Percentiles rank a stretch among this genome's conserved stretches.
These are phyloP conservation scores for Pseudogymnoascus sp. DNA, from an alignment of 2,329 filamentous ascomycete genomes.

Conservation along the genomic window DNA sequence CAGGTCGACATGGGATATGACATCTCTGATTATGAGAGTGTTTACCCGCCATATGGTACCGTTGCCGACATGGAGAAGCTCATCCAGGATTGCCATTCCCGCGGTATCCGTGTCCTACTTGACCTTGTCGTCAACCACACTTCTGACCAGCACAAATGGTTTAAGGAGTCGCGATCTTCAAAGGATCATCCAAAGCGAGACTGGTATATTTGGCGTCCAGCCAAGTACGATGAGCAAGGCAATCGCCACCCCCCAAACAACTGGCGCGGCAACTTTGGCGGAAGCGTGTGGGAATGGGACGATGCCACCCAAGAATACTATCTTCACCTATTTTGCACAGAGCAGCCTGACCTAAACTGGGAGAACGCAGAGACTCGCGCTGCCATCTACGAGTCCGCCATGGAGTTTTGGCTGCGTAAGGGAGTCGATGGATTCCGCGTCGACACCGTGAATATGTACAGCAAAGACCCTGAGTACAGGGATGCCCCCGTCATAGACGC, in stretches of 20 bases:
- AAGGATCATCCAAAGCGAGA: conserved; percentile 48
- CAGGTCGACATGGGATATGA: conserved; percentile 69
- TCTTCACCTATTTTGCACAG: conserved; percentile 65
- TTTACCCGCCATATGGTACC: conserved; percentile 61
- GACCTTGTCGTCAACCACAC: conserved; percentile 73
- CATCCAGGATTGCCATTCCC: conserved; percentile 51
- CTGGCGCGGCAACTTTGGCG: conserved; percentile 58
- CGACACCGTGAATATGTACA: conserved; percentile 69
- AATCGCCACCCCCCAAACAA: conserved; percentile 54
- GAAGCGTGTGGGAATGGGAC: conserved; percentile 64
- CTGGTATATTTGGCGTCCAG: conserved; percentile 59
- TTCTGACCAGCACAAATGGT: conserved; percentile 45
- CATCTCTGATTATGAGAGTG: conserved; percentile 61
- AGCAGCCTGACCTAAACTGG: conserved; percentile 85
- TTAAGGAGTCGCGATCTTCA: conserved; percentile 45
- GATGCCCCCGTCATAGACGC: conserved; percentile 51
- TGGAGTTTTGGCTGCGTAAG: conserved; percentile 73
- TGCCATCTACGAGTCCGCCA: conserved; percentile 64
- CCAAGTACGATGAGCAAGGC: conserved; percentile 31
- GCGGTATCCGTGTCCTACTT: conserved; percentile 62
- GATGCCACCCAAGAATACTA: conserved; percentile 70
- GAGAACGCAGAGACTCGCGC: conserved; percentile 61
- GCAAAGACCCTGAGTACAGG: conserved; percentile 53
- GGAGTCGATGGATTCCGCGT: conserved; percentile 71
- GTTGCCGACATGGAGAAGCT: conserved; percentile 59